Percentiles rank a stretch among this genome's conserved stretches.
phyloP scores from a whole-genome alignment of 1,139 yeast species.

The Debaryomyces coudertii region DNA sequence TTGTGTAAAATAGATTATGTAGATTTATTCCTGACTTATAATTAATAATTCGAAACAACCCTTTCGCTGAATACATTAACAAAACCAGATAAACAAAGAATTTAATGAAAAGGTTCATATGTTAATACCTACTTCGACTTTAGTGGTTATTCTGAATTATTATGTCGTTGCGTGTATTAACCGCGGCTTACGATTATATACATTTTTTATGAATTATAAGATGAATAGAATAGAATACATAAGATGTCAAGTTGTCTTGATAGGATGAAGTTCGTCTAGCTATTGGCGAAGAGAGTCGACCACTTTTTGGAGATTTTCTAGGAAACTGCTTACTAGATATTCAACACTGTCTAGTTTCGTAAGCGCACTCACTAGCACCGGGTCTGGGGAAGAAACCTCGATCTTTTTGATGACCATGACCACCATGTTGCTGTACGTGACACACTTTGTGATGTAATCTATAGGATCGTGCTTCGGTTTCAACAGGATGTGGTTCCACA shows the following conservation, averaged over 20 bases:
- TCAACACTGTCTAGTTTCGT: conserved; percentile 50
- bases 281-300: conserved; percentile 4
- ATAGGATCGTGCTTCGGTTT: conserved; percentile 39
- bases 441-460: conserved; percentile 49
- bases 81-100: conserved; percentile 5
- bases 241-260: background rate
- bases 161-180: conserved; percentile 5
- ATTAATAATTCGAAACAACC: conserved; percentile 7
- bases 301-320: conserved; percentile 22
- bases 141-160: conserved; percentile 7
- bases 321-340: conserved; percentile 36
- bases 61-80: conserved; percentile 10
- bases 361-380: conserved; percentile 46
- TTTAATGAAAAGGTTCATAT: conserved; percentile 6
- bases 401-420: conserved; percentile 48
- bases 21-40: background rate
- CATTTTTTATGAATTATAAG: background rate
- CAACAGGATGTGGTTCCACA: conserved; percentile 34
- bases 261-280: too few relatives aligned
- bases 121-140: background rate
- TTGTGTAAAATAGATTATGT: conserved; percentile 1
- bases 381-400: conserved; percentile 50
- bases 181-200: conserved; percentile 5
- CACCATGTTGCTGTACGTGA: conserved; percentile 44
- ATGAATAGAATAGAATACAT: background rate